Base-by-base conservation (phyloP, 768 basidiomycete species). In the Lactarius vividus region DNA sequence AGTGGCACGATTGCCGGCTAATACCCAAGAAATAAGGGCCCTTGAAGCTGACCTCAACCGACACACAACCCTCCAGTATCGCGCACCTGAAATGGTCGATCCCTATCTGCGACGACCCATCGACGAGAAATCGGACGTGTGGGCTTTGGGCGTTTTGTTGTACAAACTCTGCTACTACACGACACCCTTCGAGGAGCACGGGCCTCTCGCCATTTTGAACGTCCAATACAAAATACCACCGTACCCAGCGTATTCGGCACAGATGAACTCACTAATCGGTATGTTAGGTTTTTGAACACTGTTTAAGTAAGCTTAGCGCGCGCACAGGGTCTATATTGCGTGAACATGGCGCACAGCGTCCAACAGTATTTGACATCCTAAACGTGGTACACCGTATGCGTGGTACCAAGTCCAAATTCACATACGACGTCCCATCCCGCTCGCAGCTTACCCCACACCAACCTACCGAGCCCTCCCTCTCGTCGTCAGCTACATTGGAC, bases 81-180 rank as follows among this genome's bases (percentile, higher is more conserved):
- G 97, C 53, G 94, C 96, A n/a, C 96, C 97, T 2, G 97, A 99
- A 77, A 97, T 99, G 94, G 90, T 98, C 18, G 96, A 99, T 73
- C 85, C 88, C 0, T 90, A 91, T 75, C 82, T 89, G 29, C 83
- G 92, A 67, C 83, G 91, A 64, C 89, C 91, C 1, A 84, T 95
- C 39, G 94, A 95, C 74, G 94, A 96, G 76, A 96, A 95, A 79
- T 92, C 90, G 75, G 96, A 99, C 72, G 89, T 99, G 0, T 99
- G 97, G 97, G 97, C 97, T 0, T 83, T 99, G 28, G 97, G 96
- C 28, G 95, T 98, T 18, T 79, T 99, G 66, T 82, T 99, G 16
- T 99, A 98, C 81, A 99, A 98, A 80, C 85, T 99, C 16, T 98
- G 97, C 76, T 99, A 98, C 78, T 99, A 99, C 76, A 99, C 96